Base-by-base conservation (phyloP, 2,329 filamentous ascomycete genomes). In the Colletotrichum viniferum region DNA sequence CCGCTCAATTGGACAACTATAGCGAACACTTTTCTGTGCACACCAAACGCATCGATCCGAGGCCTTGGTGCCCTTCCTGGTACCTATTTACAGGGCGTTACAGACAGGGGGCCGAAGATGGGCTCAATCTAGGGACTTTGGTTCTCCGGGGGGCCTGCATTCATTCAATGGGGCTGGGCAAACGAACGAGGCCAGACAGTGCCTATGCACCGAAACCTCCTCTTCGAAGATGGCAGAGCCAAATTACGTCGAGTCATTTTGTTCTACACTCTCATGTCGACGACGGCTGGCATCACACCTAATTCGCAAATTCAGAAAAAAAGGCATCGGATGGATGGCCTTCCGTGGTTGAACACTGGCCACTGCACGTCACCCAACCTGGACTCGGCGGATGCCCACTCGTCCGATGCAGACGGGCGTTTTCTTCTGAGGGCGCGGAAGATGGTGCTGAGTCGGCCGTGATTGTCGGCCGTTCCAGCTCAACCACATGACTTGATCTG, bases 1-100 rank as follows among this genome's bases (percentile, higher is more conserved):
- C 64, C 61, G 38, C 14, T 60, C 64, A 76, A 70, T 76, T 62
- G 61, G 76, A 66, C 48, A 52, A 48, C 32, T 55, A 70, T 64
- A 34, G 69, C 69, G 73, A 61, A 52, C 55, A 43, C 38, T 69
- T 69, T 67, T 34, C 30, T 73, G 52, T 73, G 63, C 66, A 73
- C 66, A 69, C 65, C 56, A 56, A 61, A 28, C 48, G 30, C 62
- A 62, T 24, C 68, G 55, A 55, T 13, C 38, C 18, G n/a, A 56
- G 38, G 28, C 26, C 13, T 66, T 48, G 43, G 43, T 4, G 18
- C 18, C 18, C 61, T 13, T 21, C 60, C 13, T 55, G 30, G 36
- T n/a, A n/a, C n/a, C n/a, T n/a, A 10, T 71, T 14, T 30, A 14
- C 26, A 32, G 36, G 61, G 21, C 58, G 30, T 38, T 30, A 26